Percentiles rank a stretch among this genome's conserved stretches.
phyloP scores from a whole-genome alignment of 106 monocot genomes.

The Dendrobium officinale region DNA sequence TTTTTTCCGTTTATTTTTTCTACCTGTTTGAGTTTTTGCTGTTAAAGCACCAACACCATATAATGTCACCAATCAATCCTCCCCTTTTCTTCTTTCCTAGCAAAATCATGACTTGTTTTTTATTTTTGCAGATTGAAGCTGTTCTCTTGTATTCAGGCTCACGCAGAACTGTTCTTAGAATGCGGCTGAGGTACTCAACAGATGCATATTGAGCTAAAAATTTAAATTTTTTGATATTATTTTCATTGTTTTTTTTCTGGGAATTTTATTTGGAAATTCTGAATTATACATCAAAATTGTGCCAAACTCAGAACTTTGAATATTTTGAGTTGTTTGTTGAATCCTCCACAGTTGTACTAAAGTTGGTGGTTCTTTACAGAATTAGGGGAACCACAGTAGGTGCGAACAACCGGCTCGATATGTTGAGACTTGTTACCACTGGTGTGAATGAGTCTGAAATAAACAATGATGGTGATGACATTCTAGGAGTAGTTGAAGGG shows the following conservation, averaged over 20 bases:
- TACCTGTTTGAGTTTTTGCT: neutral
- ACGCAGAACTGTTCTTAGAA: constrained; percentile 62
- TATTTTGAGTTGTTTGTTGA: neutral
- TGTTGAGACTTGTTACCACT: constrained; percentile 67
- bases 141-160: constrained; percentile 65
- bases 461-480: constrained; percentile 25
- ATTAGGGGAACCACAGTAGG: constrained; percentile 70
- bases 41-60: neutral
- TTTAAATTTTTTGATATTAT: neutral
- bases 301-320: neutral
- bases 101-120: neutral
- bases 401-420: constrained; percentile 83
- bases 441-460: constrained; percentile 68
- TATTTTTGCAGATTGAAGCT: constrained; percentile 45
- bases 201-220: neutral
- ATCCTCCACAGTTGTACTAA: neutral
- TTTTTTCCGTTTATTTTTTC: neutral
- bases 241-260: neutral
- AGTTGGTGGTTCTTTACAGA: constrained; percentile 27
- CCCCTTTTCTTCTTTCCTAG: neutral
- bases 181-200: constrained; percentile 55
- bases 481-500: constrained; percentile 52
- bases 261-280: neutral
- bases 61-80: neutral
- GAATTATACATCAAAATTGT: neutral